Conservation (phyloP, 805 yeast genomes). For the Schwanniomyces sp. region DNA sequence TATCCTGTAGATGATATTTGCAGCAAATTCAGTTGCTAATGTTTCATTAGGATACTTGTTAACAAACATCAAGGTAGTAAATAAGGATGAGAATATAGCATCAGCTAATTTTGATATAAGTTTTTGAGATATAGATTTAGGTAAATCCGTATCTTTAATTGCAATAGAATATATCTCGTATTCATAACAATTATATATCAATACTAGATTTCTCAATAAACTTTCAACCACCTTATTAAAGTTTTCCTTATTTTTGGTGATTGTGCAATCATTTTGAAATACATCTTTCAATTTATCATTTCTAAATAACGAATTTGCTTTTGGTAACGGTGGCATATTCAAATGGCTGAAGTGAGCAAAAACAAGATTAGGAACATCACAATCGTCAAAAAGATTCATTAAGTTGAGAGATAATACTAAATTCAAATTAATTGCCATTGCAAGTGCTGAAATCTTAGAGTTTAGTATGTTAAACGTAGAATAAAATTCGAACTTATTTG, state of each 20-base stretch:
- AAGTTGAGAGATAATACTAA: constrained; percentile 15
- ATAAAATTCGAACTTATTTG: constrained; percentile 14
- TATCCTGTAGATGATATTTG: constrained; percentile 4
- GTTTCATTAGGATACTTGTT: constrained; percentile 2
- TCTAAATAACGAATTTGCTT: constrained; percentile 17
- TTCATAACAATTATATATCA: constrained; percentile 8
- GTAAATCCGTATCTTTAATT: constrained; percentile 4
- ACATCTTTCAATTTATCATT: constrained; percentile 5
- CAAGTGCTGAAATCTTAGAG: constrained; percentile 19
- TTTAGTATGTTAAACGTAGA: constrained; percentile 15
- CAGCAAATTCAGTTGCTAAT: constrained; percentile 1
- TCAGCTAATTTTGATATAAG: constrained; percentile 12
- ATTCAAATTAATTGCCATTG: constrained; percentile 14
- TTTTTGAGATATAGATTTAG: constrained; percentile 9
- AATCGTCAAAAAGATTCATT: constrained; percentile 6
- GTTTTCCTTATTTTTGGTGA: constrained; percentile 1
- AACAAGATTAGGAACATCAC: constrained; percentile 11
- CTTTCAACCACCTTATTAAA: constrained; percentile 7
- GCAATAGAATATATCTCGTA: constrained; percentile 16
- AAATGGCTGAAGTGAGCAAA: constrained; percentile 14
- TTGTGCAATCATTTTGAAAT: constrained; percentile 3
- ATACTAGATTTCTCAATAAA: constrained; percentile 6
- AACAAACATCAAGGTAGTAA: constrained; percentile 10
- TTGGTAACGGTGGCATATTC: constrained; percentile 30
- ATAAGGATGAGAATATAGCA: constrained; percentile 15